A percentile compares a stretch with the other conserved stretches of the same genome.
Conservation (phyloP, 331 rosid genomes). For the Prunus yedoensis region DNA sequence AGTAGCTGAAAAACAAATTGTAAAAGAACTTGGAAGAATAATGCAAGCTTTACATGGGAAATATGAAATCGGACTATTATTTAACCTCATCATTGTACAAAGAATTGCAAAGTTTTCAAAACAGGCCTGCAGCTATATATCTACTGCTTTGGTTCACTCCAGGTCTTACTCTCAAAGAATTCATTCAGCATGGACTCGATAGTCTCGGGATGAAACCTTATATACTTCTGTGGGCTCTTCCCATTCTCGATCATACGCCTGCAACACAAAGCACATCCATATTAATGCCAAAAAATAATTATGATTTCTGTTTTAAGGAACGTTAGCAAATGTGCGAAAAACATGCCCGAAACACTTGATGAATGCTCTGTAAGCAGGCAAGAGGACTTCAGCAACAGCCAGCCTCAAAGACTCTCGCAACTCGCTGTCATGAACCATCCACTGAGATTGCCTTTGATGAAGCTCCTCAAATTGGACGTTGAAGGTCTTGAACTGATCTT, state of each 20-base stretch:
- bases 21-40: background rate
- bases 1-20: background rate
- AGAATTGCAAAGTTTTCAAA: background rate
- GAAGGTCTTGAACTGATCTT: constrained; percentile 85
- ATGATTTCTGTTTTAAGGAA: background rate
- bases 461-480: constrained; percentile 81
- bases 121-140: background rate
- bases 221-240: constrained; percentile 74
- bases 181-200: constrained; percentile 82
- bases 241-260: constrained; percentile 92
- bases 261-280: constrained; percentile 23
- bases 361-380: constrained; percentile 94
- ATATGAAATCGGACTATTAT: background rate
- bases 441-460: constrained; percentile 92
- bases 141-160: constrained; percentile 81
- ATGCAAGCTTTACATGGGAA: background rate
- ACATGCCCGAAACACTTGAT: constrained; percentile 80
- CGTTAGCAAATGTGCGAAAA: background rate
- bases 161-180: constrained; percentile 84
- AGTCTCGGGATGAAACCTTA: constrained; percentile 57
- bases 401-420: constrained; percentile 89
- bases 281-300: background rate
- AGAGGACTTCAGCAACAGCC: constrained; percentile 92
- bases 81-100: constrained; percentile 16
- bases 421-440: constrained; percentile 97